Base-by-base conservation (phyloP, 208 protist genomes). In the Plasmodiophora brassicae region DNA sequence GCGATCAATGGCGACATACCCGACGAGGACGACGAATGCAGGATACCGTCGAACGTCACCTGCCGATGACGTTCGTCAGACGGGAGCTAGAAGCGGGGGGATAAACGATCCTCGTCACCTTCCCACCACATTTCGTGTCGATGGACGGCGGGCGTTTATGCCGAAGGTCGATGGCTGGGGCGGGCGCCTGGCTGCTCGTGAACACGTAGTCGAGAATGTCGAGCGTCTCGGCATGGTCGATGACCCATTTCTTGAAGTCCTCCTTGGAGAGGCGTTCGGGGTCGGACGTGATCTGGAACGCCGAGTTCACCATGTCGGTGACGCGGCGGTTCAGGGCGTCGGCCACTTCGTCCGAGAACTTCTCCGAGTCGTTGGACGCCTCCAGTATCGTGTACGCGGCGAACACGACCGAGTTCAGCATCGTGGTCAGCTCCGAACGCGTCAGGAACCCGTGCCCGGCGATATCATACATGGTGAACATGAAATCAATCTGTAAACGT, bases 371-470 rank as follows among this genome's bases (percentile, higher is more conserved):
- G 14, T 36, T 32, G 65, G 14, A 44, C 32, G 65, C 65, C 32
- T 78, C 65, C 65, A 78, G 14, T n/a, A 78, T 78, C 10, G 65
- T 32, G n/a, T 78, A 78, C 32, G 65, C 65, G 5, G 65, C 5
- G n/a, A 78, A 78, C n/a, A 78, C n/a, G 14, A 78, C 65, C 65
- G 65, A 78, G 65, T 78, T 78, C 65, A 78, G n/a, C 65, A 78
- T 78, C 14, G 65, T 78, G 32, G 65, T 38, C 65, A 78, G 65
- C n/a, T 78, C 65, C 10, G 14, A 44, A 14, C 65, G 65, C 65
- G 65, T 78, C 5, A 78, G 14, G n/a, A 44, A 78, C 32, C 65
- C 65, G n/a, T 5, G 65, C 5, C n/a, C 65, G 65, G 10, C n/a
- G 32, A 78, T 5, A 32, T 78, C 65, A 38, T 78, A 78, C 65